Evolutionary conservation across 2,329 filamentous ascomycete genomes (phyloP).

Genomic region (Zymoseptoria pseudotritici): DNA sequence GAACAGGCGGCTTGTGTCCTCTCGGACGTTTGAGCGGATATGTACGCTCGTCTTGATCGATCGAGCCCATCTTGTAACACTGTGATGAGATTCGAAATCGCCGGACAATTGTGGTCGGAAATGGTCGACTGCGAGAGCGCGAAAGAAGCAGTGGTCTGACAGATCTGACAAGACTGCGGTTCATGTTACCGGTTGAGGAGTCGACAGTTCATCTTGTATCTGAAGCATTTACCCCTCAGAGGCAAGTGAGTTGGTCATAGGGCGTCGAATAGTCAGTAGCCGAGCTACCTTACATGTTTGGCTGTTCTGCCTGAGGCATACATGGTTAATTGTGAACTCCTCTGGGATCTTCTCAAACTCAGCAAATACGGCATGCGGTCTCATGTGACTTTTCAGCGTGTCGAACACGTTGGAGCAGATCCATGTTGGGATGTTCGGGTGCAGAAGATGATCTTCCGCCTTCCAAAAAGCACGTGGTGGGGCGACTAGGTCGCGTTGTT

Average conservation of each 20-base stretch:
- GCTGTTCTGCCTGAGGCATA: neutral
- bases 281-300: neutral
- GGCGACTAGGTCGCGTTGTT: neutral
- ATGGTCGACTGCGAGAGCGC: neutral
- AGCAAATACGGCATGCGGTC: neutral
- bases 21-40: slow-evolving; percentile 28
- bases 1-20: slow-evolving; percentile 29
- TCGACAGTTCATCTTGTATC: neutral
- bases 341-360: neutral
- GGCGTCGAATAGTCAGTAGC: neutral
- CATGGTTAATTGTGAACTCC: neutral
- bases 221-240: neutral
- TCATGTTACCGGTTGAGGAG: neutral
- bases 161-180: neutral
- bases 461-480: neutral
- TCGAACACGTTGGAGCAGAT: neutral
- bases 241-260: neutral
- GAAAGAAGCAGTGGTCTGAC: neutral
- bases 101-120: neutral
- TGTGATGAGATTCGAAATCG: neutral
- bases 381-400: neutral
- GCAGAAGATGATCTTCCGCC: neutral
- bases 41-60: slow-evolving; percentile 13
- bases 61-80: slow-evolving; percentile 7
- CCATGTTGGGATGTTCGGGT: neutral